Evolutionary conservation across 441 rosid genomes (phyloP).

Genomic region (Pelargonium australe): DNA sequence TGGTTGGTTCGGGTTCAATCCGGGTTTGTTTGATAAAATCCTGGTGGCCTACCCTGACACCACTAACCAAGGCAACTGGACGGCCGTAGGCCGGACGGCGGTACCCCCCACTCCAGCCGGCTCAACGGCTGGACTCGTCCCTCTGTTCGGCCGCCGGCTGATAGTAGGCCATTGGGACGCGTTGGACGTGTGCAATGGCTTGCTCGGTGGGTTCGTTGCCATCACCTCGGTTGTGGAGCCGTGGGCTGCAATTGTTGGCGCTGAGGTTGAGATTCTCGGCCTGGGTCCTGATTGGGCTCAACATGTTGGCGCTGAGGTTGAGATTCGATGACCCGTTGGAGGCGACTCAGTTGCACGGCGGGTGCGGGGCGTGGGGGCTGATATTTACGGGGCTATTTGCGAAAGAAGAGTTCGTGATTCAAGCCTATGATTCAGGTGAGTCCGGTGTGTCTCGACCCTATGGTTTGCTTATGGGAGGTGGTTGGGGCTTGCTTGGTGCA

Average conservation of each 20-base stretch:
- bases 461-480: conserved; percentile 73
- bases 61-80: conserved; percentile 60
- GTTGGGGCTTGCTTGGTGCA: conserved; percentile 55
- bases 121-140: conserved; percentile 54
- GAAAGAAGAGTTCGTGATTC: conserved; percentile 50
- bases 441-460: conserved; percentile 40
- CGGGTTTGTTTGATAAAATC: conserved; percentile 61
- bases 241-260: conserved; percentile 72
- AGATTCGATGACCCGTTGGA: conserved; percentile 69
- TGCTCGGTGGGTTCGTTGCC: conserved; percentile 69
- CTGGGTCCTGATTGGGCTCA: conserved; percentile 55
- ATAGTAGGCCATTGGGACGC: conserved; percentile 68
- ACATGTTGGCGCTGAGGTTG: conserved; percentile 39
- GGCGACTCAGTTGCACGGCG: conserved; percentile 74
- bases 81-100: conserved; percentile 48
- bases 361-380: conserved; percentile 84
- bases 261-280: too few relatives aligned
- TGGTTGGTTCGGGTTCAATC: conserved; percentile 86
- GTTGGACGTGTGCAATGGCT: conserved; percentile 62
- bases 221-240: conserved; percentile 76
- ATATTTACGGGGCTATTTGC: conserved; percentile 73
- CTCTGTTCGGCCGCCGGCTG: conserved; percentile 42
- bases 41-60: conserved; percentile 48
- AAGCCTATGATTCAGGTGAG: conserved; percentile 32
- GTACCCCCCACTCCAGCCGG: conserved; percentile 61